Base-by-base conservation (phyloP, 1,139 yeast genomes). In the Pneumocystis wakefieldiae region DNA sequence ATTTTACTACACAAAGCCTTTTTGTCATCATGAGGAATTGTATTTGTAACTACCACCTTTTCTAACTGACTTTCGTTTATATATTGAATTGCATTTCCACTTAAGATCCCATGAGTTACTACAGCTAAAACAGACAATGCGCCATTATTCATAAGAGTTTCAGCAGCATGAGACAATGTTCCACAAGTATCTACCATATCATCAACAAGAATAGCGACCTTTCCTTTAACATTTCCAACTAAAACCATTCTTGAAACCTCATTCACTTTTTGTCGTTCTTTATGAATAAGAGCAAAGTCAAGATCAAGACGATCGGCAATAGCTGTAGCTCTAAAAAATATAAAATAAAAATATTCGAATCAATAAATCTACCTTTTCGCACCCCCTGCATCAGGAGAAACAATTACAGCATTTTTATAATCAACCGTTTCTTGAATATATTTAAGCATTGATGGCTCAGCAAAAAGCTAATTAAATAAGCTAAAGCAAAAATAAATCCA, bases 131-230 rank as follows among this genome's bases (percentile, higher is more conserved):
- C 97, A 66, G 85, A 79, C 69, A 82, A 78, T 24, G 97, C 97
- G 32, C 84, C 85, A 71, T 90, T 86, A 61, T 84, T 87, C 67
- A 91, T 75, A 66, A 92, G 78, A 5, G 92, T 85, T 70, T 91
- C 96, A 32, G 97, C 96, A 57, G 98, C 97, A 76, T 91, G 92
- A 67, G 91, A 94, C 69, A 92, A 78, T 3, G 98, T 92, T 66
- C 97, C 97, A 77, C 97, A 92, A 29, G 98, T 92, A 73, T 92
- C 98, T 61, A 97, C 98, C 95, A 92, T 91, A 73, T 92, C 98
- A 76, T 92, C 98, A 59, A 92, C 95, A 69, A 92, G 83, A 65
- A 92, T 80, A 76, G 97, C 91, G 62, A 87, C 83, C 76, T 90
- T 90, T 69, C 85, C 86, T 12, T 85, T 77, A 55, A 92, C 98